Percentiles rank a stretch among this genome's conserved stretches.
Evolutionary conservation across 164 flowering plant genomes (phyloP).

Genomic region (Tinospora cordifolia): DNA sequence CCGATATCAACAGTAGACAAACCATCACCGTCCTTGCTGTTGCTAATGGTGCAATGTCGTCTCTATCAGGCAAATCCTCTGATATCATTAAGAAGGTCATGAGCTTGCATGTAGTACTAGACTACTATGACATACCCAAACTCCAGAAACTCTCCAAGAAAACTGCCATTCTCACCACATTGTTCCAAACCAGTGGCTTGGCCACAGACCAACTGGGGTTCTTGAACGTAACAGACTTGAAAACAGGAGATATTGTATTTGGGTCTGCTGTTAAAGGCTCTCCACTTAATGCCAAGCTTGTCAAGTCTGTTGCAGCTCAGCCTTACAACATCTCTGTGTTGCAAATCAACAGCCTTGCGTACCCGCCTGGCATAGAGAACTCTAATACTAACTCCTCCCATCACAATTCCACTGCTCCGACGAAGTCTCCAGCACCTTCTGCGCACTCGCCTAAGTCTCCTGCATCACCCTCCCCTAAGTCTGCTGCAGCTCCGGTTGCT

Average conservation of each 20-base stretch:
- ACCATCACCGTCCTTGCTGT: constrained; percentile 68
- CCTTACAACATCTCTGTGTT: constrained; percentile 61
- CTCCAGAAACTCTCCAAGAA: constrained; percentile 26
- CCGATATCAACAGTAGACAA: constrained; percentile 39
- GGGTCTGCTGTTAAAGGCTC: constrained; percentile 52
- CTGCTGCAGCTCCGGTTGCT: constrained; percentile 14
- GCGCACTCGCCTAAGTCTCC: background rate
- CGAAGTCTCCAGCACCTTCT: constrained; percentile 7
- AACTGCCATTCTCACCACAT: constrained; percentile 37
- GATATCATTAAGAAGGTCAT: constrained; percentile 32
- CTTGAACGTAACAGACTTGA: constrained; percentile 33
- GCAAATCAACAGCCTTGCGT: constrained; percentile 34
- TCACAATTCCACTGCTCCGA: constrained; percentile 13
- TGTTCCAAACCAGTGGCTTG: constrained; percentile 46
- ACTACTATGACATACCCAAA: constrained; percentile 48
- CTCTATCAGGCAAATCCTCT: constrained; percentile 24
- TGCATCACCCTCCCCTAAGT: constrained; percentile 4
- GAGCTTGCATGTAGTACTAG: constrained; percentile 52
- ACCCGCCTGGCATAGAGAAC: constrained; percentile 32
- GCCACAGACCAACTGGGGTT: constrained; percentile 42
- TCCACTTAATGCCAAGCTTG: constrained; percentile 24
- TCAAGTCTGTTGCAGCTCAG: constrained; percentile 30
- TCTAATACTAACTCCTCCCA: background rate
- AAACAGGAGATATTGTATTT: constrained; percentile 27
- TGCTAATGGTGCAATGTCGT: constrained; percentile 23